phyloP scores from a whole-genome alignment of 2,329 filamentous ascomycete genomes.

The Hypoxylon sp. region DNA sequence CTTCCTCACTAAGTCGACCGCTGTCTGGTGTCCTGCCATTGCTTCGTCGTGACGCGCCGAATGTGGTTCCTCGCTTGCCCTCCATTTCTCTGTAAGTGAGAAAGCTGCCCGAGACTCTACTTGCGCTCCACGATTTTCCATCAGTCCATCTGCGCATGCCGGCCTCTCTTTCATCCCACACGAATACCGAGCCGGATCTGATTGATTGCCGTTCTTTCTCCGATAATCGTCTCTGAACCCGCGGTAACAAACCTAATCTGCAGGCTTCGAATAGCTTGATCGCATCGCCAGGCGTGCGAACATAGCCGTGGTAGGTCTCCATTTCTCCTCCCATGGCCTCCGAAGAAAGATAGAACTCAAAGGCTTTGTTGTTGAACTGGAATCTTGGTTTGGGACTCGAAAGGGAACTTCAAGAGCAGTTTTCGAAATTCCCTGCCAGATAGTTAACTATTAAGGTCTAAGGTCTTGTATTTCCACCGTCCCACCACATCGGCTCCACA shows the following conservation, averaged over 20 bases:
- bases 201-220: conserved; percentile 98
- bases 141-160: conserved; percentile 99
- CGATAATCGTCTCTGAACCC: conserved; percentile 90
- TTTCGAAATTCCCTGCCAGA: conserved; percentile 20
- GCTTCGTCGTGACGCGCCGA: conserved; percentile 65
- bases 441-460: no score
- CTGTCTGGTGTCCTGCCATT: conserved; percentile 85
- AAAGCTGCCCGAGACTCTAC: conserved; percentile 96
- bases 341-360: conserved; percentile 16
- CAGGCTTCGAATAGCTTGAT: conserved; percentile 99
- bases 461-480: conserved; percentile 40
- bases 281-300: conserved; percentile 94
- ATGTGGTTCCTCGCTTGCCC: conserved; percentile 88
- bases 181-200: conserved; percentile 94
- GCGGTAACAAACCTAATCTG: conserved; percentile 84
- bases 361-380: no score
- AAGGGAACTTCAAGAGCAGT: no score
- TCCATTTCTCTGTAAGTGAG: conserved; percentile 99
- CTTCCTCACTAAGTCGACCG: conserved; percentile 81
- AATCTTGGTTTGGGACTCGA: no score
- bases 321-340: conserved; percentile 60
- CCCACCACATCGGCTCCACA: conserved; percentile 42
- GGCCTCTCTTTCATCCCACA: conserved; percentile 99
- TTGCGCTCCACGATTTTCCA: conserved; percentile 98
- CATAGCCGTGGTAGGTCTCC: conserved; percentile 96